phyloP scores from a whole-genome alignment of 2,329 filamentous ascomycete species.

The Cladosporium velox region DNA sequence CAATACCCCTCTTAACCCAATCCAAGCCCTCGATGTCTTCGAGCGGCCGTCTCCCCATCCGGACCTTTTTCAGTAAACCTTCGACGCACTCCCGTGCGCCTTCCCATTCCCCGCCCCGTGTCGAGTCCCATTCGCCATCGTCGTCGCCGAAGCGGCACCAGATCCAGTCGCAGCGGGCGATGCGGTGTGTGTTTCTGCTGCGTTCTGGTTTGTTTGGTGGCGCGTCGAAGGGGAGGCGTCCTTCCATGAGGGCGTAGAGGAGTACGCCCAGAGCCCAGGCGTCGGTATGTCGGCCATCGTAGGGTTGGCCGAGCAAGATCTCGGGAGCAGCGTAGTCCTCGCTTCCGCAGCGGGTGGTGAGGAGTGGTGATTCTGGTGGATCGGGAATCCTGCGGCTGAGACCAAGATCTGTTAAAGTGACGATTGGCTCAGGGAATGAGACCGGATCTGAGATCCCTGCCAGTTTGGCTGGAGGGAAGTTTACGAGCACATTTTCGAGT shows the following conservation, averaged over 20 bases:
- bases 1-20: slow-evolving; percentile 77
- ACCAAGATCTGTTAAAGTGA: slow-evolving; percentile 88
- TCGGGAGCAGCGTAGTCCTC: slow-evolving; percentile 98
- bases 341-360: slow-evolving; percentile 92
- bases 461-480: slow-evolving; percentile 66
- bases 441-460: slow-evolving; percentile 67
- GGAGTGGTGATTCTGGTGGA: slow-evolving; percentile 73
- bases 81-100: slow-evolving; percentile 83
- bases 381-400: slow-evolving; percentile 79
- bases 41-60: slow-evolving; percentile 71
- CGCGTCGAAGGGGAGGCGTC: slow-evolving; percentile 89
- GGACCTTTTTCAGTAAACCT: slow-evolving; percentile 77
- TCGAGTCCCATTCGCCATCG: slow-evolving; percentile 81
- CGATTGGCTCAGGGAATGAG: slow-evolving; percentile 76
- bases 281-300: slow-evolving; percentile 88
- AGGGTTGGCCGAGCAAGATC: slow-evolving; percentile 91
- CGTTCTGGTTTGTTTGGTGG: slow-evolving; percentile 76
- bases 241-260: slow-evolving; percentile 89
- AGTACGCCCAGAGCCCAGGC: slow-evolving; percentile 94
- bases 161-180: slow-evolving; percentile 91
- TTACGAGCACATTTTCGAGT: slow-evolving; percentile 95
- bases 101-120: slow-evolving; percentile 64
- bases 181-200: slow-evolving; percentile 79
- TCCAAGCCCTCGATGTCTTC: slow-evolving; percentile 69
- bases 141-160: slow-evolving; percentile 85